A percentile compares a stretch with the other conserved stretches of the same genome.
phyloP scores from a whole-genome alignment of 805 yeast species.

The Metschnikowia lunata region DNA sequence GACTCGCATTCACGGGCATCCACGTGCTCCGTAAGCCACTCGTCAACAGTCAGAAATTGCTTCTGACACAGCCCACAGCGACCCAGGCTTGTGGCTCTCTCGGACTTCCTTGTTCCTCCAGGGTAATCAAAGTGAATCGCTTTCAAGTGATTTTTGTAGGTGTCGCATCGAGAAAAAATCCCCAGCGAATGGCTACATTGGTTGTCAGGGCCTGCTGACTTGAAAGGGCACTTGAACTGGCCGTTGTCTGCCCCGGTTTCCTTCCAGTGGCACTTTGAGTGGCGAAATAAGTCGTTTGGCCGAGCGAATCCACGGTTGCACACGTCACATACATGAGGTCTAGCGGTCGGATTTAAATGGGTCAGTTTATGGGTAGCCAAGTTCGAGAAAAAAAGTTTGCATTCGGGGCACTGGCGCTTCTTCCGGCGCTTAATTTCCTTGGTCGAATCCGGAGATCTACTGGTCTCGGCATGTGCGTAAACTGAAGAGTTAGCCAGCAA shows the following conservation, averaged over 20 bases:
- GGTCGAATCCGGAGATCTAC: conserved; percentile 9
- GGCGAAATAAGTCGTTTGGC: conserved; percentile 81
- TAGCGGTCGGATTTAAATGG: conserved; percentile 62
- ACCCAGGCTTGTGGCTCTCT: conserved; percentile 65
- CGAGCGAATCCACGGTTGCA: conserved; percentile 86
- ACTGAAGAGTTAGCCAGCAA: background rate
- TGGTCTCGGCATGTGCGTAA: background rate
- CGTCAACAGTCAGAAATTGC: conserved; percentile 64
- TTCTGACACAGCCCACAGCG: conserved; percentile 72
- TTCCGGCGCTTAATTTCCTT: conserved; percentile 40
- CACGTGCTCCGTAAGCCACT: conserved; percentile 75
- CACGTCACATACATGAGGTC: conserved; percentile 74
- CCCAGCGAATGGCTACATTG: conserved; percentile 77
- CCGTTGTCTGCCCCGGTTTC: conserved; percentile 63
- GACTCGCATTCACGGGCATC: conserved; percentile 42
- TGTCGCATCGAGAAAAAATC: conserved; percentile 83
- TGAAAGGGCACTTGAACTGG: conserved; percentile 79
- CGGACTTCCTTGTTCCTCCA: conserved; percentile 74
- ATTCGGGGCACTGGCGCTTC: conserved; percentile 70
- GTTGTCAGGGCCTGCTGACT: conserved; percentile 27
- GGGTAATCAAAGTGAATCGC: conserved; percentile 90
- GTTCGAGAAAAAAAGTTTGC: conserved; percentile 66
- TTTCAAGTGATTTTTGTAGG: conserved; percentile 85
- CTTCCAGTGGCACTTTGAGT: conserved; percentile 80
- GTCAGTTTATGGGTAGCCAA: conserved; percentile 80